Evolutionary conservation across 129 eudicot species (phyloP), one percentile per base, ranked within the genome.

Genomic region (Lactuca saligna): DNA sequence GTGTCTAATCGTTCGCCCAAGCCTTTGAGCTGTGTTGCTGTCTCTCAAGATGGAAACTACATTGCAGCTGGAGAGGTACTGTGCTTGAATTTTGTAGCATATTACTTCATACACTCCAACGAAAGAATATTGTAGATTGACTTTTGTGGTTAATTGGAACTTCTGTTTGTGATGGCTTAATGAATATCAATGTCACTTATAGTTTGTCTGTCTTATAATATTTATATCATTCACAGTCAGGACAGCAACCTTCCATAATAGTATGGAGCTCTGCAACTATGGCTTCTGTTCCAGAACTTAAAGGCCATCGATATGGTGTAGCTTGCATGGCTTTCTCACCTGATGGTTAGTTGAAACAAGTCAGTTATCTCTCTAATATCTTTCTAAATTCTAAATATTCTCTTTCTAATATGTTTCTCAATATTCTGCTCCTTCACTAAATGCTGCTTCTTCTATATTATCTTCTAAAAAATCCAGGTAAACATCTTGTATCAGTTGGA

Each of bases 51-150:
- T 72, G 88, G 81, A 53, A 61, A 53, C 8, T 66, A 85, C 59
- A 74, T 85, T 78, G 95, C 95, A 8, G 95, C 91, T n/a, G 95
- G 91, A 72, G 91, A 88, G 91, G 95, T 88, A 9, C 33, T 14
- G 32, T 68, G 63, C 38, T 41, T 37, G 8, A 13, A 2, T 68
- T 57, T 68, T 69, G 65, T 31, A 35, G 53, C 38, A 9, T 74
- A 38, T 38, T 63, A 63, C 31, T 63, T 54, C 34, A 7, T 44
- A 15, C 50, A 39, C 38, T 53, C 12, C 54, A 35, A 72, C 4
- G 42, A 14, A 14, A 62, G 8, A 51, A 37, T 34, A 4, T n/a
- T 56, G 34, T 61, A 20, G 46, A 63, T 63, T 63, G 63, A 54
- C 44, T 54, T 63, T 13, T 54, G 49, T 41, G 49, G 48, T 64